Evolutionary conservation across 164 flowering plant species (phyloP), one percentile per base, ranked within the genome.

Genomic region (Umbellularia californica): DNA sequence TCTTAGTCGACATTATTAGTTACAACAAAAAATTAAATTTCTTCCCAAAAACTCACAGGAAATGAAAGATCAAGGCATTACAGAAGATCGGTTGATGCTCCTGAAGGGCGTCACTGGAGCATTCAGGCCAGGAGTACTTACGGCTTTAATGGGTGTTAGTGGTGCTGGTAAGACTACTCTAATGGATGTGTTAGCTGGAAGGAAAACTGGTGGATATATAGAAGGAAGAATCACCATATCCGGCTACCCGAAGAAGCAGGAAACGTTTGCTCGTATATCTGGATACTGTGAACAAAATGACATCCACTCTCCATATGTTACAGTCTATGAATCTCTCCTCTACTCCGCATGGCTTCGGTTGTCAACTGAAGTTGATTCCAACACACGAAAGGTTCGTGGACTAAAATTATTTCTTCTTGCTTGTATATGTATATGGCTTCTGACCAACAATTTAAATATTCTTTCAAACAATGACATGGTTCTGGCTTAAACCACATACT

Each of bases 141-240:
- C 87, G 28, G 89, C 89, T 27, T 77, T 87, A 41, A 84, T 87
- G 87, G 90, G 90, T 70, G 84, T 83, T 17, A 87, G 88, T 75
- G 90, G 90, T 24, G 90, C 90, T 68, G 90, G 90, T 24, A 87
- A 87, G 72, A 87, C 88, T 2, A 85, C 88, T 58, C 81, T 87
- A 6, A 75, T 87, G 79, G 90, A 87, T 70, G 88, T 87, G 41
- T 75, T 87, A 69, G 85, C 90, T 0, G 90, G 90, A 69, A 78
- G 90, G 33, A 87, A 87, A 78, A 87, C 81, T 1, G 75, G 85
- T 51, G 88, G 90, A 66, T 81, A 84, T 58, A 78, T 85, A 41
- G 85, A 83, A 17, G 90, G 88, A 70, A 76, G 19, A 70, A 82
- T 87, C 72, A 83, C 64, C 15, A 78, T 87, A 17, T 85, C 88